A percentile compares a stretch with the other conserved stretches of the same genome.
phyloP scores from a whole-genome alignment of 768 basidiomycete genomes.

The Rhizopogon vesiculosus region DNA sequence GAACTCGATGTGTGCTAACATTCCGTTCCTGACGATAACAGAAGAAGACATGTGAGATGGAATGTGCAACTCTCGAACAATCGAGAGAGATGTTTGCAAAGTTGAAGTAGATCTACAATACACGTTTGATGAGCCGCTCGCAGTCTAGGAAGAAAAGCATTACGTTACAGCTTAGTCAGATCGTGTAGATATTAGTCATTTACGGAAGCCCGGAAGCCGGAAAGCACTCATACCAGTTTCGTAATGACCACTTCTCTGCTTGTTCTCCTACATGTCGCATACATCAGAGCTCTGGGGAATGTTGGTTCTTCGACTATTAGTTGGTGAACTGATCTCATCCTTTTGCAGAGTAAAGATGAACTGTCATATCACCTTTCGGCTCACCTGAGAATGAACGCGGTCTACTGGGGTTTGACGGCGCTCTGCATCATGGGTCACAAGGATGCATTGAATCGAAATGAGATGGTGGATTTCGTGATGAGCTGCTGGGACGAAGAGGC shows the following conservation, averaged over 20 bases:
- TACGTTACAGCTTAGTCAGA: no score
- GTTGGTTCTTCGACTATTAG: slow-evolving; percentile 27
- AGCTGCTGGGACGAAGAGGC: slow-evolving; percentile 93
- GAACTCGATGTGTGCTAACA: background rate
- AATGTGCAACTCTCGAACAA: slow-evolving; percentile 65
- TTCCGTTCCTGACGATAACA: slow-evolving; percentile 23
- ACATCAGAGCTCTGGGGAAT: slow-evolving; percentile 72
- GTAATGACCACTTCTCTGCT: slow-evolving; percentile 22
- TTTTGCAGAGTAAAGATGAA: slow-evolving; percentile 70
- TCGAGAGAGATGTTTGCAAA: slow-evolving; percentile 75
- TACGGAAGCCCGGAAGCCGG: no score
- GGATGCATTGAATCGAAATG: slow-evolving; percentile 77
- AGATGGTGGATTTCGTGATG: slow-evolving; percentile 87
- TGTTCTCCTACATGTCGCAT: slow-evolving; percentile 61
- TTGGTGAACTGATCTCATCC: slow-evolving; percentile 1
- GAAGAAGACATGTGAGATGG: slow-evolving; percentile 76
- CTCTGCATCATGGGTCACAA: slow-evolving; percentile 73
- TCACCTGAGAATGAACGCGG: slow-evolving; percentile 91
- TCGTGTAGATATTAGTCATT: no score
- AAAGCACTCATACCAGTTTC: background rate
- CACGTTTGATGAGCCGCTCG: background rate
- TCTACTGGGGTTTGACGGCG: slow-evolving; percentile 96
- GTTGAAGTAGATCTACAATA: slow-evolving; percentile 38
- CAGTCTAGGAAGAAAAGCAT: background rate
- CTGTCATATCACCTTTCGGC: slow-evolving; percentile 86